phyloP scores from a whole-genome alignment of 2,329 filamentous ascomycete genomes.

The Fusarium multiceps region DNA sequence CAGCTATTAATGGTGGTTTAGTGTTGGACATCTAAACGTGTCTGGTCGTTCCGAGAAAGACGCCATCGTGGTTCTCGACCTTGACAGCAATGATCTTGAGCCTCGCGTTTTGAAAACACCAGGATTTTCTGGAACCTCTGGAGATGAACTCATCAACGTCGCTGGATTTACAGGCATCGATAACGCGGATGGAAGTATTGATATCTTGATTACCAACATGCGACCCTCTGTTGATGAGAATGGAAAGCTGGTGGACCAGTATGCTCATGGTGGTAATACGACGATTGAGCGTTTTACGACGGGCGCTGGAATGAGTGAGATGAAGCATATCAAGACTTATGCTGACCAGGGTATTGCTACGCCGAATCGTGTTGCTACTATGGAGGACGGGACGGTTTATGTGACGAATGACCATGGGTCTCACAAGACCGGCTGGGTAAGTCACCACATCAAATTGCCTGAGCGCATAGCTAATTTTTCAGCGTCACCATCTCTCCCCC shows the following conservation, averaged over 20 bases:
- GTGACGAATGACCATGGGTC: constrained; percentile 39
- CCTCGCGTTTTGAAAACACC: constrained; percentile 42
- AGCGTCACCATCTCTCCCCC: constrained; percentile 35
- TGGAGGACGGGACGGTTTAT: constrained; percentile 24
- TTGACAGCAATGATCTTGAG: constrained; percentile 45
- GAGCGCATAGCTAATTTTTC: not conserved
- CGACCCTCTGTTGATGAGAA: constrained; percentile 28
- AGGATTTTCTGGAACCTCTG: constrained; percentile 46
- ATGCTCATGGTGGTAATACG: constrained; percentile 15
- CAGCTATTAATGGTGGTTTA: too few relatives aligned
- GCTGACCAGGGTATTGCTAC: constrained; percentile 26
- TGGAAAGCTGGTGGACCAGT: constrained; percentile 21
- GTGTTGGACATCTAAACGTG: constrained; percentile 40
- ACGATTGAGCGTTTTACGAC: constrained; percentile 39
- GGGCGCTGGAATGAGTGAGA: not conserved
- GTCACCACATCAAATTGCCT: rapidly evolving
- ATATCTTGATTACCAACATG: constrained; percentile 35
- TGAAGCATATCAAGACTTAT: constrained; percentile 37
- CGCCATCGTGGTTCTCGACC: constrained; percentile 48
- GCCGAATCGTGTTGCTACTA: constrained; percentile 37
- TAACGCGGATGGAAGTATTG: constrained; percentile 24
- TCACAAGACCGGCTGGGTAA: constrained; percentile 32
- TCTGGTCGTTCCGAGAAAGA: constrained; percentile 48
- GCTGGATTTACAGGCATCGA: constrained; percentile 49
- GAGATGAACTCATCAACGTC: constrained; percentile 48